These are phyloP conservation scores for Coemansia sp. DNA, from an alignment of 192 early-diverging fungal genomes.

Conservation along the genomic window DNA sequence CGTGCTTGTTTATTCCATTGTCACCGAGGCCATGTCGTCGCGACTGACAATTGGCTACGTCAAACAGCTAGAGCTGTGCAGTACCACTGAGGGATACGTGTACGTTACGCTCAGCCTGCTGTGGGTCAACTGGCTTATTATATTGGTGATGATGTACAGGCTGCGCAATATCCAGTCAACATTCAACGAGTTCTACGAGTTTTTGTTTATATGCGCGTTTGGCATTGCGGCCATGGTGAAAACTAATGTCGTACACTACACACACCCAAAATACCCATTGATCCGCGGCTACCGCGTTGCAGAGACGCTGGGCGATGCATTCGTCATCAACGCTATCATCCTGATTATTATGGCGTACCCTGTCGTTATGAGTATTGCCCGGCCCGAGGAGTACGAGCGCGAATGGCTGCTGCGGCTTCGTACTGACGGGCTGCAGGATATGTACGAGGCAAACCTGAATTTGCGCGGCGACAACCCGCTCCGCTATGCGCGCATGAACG, in stretches of 20 bases:
- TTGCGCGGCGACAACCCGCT: too few species aligned
- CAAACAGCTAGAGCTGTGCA: constrained; percentile 16
- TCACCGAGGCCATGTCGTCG: constrained; percentile 1
- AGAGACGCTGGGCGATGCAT: constrained; percentile 12
- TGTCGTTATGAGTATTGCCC: constrained; percentile 14
- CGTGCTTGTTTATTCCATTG: constrained; percentile 8
- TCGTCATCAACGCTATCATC: constrained; percentile 4
- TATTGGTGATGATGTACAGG: constrained; percentile 5
- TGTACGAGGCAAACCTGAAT: too few species aligned
- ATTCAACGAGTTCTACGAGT: constrained; percentile 4
- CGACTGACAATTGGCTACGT: not conserved
- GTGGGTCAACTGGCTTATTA: constrained; percentile 20
- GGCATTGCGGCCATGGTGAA: constrained; percentile 19
- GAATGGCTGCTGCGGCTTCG: constrained; percentile 26
- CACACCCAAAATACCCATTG: constrained; percentile 21
- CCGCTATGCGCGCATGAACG: too few species aligned
- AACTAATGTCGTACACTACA: constrained; percentile 20
- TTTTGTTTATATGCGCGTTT: constrained; percentile 2
- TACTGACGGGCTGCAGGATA: too few species aligned
- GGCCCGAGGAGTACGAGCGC: constrained; percentile 12
- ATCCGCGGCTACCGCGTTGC: constrained; percentile 9
- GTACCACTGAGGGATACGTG: constrained; percentile 2
- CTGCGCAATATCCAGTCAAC: constrained; percentile 23
- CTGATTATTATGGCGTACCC: constrained; percentile 29
- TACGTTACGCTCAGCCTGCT: constrained; percentile 8